Conservation (phyloP, 1,284 basidiomycete species). For the Ceratobasidium sp. region DNA sequence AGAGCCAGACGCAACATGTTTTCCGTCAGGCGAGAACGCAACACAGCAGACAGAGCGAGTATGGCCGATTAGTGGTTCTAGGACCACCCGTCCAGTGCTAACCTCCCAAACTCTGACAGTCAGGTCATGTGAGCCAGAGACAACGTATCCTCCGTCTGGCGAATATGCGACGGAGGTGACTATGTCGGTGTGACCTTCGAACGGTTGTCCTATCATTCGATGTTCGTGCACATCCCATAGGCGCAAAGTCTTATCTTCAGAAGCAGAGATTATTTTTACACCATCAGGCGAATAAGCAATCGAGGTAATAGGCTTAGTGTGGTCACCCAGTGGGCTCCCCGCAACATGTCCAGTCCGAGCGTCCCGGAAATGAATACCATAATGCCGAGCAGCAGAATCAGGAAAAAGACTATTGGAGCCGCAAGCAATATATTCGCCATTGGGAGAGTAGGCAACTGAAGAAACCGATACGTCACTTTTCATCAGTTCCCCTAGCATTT, state of each 20-base stretch:
- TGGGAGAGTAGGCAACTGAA: too few relatives aligned
- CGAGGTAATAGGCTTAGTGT: neutral
- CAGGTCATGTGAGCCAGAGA: neutral
- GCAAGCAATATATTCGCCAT: too few relatives aligned
- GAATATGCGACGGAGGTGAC: conserved; percentile 25
- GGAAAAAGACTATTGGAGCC: too few relatives aligned
- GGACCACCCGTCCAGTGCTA: conserved; percentile 52
- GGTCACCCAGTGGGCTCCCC: neutral
- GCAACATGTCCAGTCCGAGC: neutral
- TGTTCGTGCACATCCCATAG: conserved; percentile 48
- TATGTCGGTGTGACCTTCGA: conserved; percentile 4
- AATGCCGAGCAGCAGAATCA: too few relatives aligned
- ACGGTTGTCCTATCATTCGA: neutral
- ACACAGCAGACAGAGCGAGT: conserved; percentile 63
- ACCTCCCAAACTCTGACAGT: conserved; percentile 58
- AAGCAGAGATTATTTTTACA: conserved; percentile 4
- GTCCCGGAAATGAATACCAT: conserved; percentile 26
- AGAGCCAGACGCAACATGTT: conserved; percentile 6
- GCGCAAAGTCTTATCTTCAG: conserved; percentile 21
- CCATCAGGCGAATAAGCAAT: conserved; percentile 25
- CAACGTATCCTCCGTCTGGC: neutral
- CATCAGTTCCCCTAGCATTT: too few relatives aligned
- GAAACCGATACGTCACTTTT: too few relatives aligned
- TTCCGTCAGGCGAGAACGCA: conserved; percentile 59
- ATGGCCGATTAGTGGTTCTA: conserved; percentile 60